Evolutionary conservation across 2,329 filamentous ascomycete genomes (phyloP).

Genomic region (Aspergillus clavatus): DNA sequence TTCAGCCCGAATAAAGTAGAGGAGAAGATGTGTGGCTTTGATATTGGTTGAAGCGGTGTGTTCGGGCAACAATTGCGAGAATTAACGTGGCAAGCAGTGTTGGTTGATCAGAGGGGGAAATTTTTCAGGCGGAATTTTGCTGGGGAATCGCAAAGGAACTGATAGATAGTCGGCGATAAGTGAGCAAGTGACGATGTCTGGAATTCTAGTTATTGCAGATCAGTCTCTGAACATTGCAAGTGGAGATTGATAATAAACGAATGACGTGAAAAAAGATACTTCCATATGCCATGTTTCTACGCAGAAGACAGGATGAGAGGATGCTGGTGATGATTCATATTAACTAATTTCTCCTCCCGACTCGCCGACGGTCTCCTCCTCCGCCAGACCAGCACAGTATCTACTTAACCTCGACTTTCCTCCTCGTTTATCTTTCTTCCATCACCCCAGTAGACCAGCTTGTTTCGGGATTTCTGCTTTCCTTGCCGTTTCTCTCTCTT

Average conservation of each 20-base stretch:
- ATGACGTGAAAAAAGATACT: too few species aligned
- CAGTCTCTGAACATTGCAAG: too few species aligned
- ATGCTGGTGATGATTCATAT: constrained; percentile 6
- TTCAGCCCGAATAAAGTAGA: too few species aligned
- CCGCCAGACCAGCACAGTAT: constrained; percentile 3
- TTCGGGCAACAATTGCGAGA: constrained; percentile 9
- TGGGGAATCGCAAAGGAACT: neutral
- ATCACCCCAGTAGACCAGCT: constrained; percentile 11
- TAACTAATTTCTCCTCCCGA: neutral
- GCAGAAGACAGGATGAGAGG: neutral
- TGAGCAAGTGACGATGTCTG: neutral
- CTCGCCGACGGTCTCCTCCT: neutral
- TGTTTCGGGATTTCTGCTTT: constrained; percentile 4
- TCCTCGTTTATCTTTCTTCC: constrained; percentile 8
- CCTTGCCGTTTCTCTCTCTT: neutral
- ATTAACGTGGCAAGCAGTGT: constrained; percentile 5
- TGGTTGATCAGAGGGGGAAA: constrained; percentile 13
- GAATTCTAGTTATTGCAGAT: too few species aligned
- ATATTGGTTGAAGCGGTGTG: constrained; percentile 2
- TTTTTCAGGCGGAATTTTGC: neutral
- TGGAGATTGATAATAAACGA: too few species aligned
- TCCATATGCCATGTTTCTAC: too few species aligned
- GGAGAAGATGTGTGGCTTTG: neutral
- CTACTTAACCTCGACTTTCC: constrained; percentile 5
- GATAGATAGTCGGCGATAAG: neutral